A percentile compares a stretch with the other conserved stretches of the same genome.
These are phyloP conservation scores for Exophiala sp. DNA, from an alignment of 2,329 filamentous ascomycete genomes.

Conservation along the genomic window DNA sequence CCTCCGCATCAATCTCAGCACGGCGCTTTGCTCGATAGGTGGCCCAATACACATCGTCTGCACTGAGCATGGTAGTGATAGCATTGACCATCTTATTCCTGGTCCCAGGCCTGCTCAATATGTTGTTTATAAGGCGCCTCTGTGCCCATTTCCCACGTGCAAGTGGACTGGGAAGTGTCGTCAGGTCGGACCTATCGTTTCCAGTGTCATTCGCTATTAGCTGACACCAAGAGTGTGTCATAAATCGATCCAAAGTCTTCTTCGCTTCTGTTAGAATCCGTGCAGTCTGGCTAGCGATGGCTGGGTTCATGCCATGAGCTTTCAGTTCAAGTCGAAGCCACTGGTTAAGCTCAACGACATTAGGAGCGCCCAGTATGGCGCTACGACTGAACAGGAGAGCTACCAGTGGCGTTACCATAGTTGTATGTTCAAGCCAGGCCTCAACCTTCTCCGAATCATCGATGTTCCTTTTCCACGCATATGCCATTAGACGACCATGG, in stretches of 20 bases:
- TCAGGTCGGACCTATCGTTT: not conserved
- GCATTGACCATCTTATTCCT: constrained; percentile 17
- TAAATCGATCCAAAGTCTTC: constrained; percentile 24
- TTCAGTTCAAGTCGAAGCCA: constrained; percentile 14
- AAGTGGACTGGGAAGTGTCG: not conserved
- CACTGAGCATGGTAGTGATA: constrained; percentile 16
- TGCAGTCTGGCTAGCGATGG: not conserved
- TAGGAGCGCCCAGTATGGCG: constrained; percentile 1
- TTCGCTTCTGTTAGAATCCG: constrained; percentile 21
- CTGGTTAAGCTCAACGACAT: constrained; percentile 18
- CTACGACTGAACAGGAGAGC: constrained; percentile 18
- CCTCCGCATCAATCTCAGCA: constrained; percentile 1
- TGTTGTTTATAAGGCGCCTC: not conserved
- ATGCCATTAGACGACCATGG: constrained; percentile 20
- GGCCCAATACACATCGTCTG: constrained; percentile 12
- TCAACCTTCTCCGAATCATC: constrained; percentile 2
- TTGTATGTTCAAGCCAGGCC: constrained; percentile 20
- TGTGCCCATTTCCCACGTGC: not conserved
- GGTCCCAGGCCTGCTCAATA: not conserved
- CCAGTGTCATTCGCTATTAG: constrained; percentile 5
- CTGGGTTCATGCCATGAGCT: not conserved
- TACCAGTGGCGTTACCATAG: constrained; percentile 23
- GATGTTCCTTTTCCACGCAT: constrained; percentile 9
- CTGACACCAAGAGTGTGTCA: constrained; percentile 4
- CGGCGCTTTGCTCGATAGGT: constrained; percentile 5